These are phyloP conservation scores for Berkeleyomyces rouxiae DNA, from an alignment of 2,329 filamentous ascomycete species.

Conservation along the genomic window DNA sequence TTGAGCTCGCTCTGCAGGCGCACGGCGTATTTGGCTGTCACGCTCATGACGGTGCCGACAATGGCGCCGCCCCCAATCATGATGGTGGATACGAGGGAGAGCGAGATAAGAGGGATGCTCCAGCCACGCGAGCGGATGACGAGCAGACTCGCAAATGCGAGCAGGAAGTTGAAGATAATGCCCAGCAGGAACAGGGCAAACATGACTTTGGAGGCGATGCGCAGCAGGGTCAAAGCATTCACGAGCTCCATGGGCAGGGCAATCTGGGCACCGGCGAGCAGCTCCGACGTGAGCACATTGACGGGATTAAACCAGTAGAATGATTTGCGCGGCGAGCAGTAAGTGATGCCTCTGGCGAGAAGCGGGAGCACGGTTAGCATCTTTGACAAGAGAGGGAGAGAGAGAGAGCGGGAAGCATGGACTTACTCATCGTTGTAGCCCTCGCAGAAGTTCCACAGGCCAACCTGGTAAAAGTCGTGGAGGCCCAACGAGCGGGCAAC, in stretches of 20 bases:
- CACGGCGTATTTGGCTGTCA: constrained; percentile 65
- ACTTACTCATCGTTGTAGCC: constrained; percentile 52
- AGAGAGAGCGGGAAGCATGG: neutral
- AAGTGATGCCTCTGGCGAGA: constrained; percentile 45
- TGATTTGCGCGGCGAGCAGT: constrained; percentile 51
- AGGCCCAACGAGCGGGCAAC: constrained; percentile 74
- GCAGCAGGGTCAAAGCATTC: constrained; percentile 57
- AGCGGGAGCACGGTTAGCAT: neutral
- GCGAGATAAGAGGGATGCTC: constrained; percentile 49
- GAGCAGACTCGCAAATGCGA: constrained; percentile 49
- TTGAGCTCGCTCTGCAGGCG: constrained; percentile 57
- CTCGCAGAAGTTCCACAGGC: constrained; percentile 84
- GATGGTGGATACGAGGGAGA: constrained; percentile 51
- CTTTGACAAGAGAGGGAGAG: neutral
- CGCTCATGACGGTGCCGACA: constrained; percentile 69
- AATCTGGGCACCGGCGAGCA: constrained; percentile 69
- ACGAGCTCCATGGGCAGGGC: constrained; percentile 59
- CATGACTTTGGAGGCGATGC: constrained; percentile 66
- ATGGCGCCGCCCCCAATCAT: constrained; percentile 52
- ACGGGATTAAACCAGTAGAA: constrained; percentile 91
- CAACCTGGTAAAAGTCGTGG: constrained; percentile 88
- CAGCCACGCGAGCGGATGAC: constrained; percentile 37
- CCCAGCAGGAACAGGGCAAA: constrained; percentile 71
- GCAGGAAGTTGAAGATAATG: constrained; percentile 50
- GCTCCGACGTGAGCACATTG: constrained; percentile 59